A percentile compares a stretch with the other conserved stretches of the same genome.
Evolutionary conservation across 2,329 filamentous ascomycete genomes (phyloP).

Genomic region (Coniochaeta sp.): DNA sequence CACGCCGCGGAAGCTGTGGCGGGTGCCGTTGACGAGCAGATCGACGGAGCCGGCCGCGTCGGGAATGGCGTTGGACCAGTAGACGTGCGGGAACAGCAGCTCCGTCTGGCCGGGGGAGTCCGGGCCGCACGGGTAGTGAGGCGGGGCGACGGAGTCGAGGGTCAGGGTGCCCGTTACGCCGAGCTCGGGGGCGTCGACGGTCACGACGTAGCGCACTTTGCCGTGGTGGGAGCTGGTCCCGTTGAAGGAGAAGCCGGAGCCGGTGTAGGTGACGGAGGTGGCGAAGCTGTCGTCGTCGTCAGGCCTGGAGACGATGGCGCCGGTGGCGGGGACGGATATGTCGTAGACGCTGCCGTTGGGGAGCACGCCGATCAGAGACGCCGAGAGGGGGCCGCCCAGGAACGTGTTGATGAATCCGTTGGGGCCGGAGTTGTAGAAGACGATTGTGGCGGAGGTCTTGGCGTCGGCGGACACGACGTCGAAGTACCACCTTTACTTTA

Average conservation of each 20-base stretch:
- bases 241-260: constrained; percentile 5
- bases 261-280: constrained; percentile 1
- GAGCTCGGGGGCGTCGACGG: constrained; percentile 5
- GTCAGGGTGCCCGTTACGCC: constrained; percentile 5
- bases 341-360: constrained; percentile 6
- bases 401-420: constrained; percentile 4
- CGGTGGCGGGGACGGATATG: not conserved
- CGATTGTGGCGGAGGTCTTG: constrained; percentile 5
- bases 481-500: constrained; percentile 7
- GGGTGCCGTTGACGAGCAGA: constrained; percentile 25
- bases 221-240: not conserved
- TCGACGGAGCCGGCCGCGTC: constrained; percentile 14
- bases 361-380: constrained; percentile 2
- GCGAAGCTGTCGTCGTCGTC: not conserved
- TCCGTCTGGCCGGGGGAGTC: constrained; percentile 30
- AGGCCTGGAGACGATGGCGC: not conserved
- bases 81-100: constrained; percentile 30
- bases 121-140: constrained; percentile 31
- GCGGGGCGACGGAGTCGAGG: constrained; percentile 18
- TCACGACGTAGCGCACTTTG: constrained; percentile 3
- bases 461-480: constrained; percentile 4
- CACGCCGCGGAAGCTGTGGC: constrained; percentile 24
- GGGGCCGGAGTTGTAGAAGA: constrained; percentile 8
- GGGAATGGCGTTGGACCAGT: constrained; percentile 25
- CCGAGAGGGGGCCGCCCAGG: not conserved